phyloP scores from a whole-genome alignment of 805 yeast species.

The Scheffersomyces ergatensis region DNA sequence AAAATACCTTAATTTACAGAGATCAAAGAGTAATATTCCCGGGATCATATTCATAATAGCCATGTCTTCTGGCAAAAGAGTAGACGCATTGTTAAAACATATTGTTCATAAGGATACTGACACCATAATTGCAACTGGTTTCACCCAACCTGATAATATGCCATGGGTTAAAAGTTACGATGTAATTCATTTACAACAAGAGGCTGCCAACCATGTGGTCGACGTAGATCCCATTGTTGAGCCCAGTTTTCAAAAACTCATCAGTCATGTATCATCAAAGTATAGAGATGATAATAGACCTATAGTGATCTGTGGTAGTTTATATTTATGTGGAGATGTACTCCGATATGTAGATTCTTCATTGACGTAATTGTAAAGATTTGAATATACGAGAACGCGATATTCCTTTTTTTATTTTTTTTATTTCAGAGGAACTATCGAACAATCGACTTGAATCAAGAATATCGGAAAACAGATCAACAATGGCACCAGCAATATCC shows the following conservation, averaged over 20 bases:
- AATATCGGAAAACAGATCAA: background rate
- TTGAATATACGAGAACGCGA: no score
- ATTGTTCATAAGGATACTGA: conserved; percentile 50
- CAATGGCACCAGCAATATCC: conserved; percentile 32
- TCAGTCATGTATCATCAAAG: conserved; percentile 8
- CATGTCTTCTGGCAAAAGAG: conserved; percentile 70
- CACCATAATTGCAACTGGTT: conserved; percentile 57
- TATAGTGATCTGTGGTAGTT: conserved; percentile 41
- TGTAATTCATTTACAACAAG: conserved; percentile 25
- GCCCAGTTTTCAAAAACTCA: conserved; percentile 10
- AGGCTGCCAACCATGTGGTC: conserved; percentile 11
- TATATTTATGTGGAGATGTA: conserved; percentile 41
- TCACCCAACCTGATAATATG: conserved; percentile 80
- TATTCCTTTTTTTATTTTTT: no score
- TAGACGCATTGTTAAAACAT: conserved; percentile 48
- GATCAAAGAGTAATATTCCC: conserved; percentile 13
- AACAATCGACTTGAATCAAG: background rate
- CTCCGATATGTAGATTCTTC: conserved; percentile 20
- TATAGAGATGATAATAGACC: conserved; percentile 18
- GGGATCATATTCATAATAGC: conserved; percentile 65
- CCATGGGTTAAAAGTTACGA: conserved; percentile 77
- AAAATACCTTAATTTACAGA: conserved; percentile 38
- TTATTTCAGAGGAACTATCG: background rate
- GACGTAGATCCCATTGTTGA: conserved; percentile 10
- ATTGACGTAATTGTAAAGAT: no score